phyloP scores from a whole-genome alignment of 176 grass and related monocot species.

The Oryza punctata region DNA sequence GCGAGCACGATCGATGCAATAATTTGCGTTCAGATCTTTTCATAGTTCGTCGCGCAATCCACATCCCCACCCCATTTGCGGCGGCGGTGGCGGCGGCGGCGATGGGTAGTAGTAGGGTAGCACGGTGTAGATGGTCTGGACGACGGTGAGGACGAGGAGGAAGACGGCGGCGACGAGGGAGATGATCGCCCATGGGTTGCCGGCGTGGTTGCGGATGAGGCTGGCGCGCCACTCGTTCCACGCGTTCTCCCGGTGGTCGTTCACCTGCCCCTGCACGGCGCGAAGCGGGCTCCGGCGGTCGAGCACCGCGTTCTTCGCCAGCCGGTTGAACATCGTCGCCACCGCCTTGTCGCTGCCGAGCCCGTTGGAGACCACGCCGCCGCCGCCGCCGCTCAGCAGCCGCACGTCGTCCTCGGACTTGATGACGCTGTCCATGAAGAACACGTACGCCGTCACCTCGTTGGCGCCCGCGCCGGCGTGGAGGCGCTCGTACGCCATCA shows the following conservation, averaged over 20 bases:
- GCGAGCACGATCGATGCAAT: too few relatives aligned
- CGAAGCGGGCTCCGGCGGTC: slow-evolving; percentile 44
- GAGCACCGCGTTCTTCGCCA: slow-evolving; percentile 53
- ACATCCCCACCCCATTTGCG: too few relatives aligned
- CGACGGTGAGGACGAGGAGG: slow-evolving; percentile 20
- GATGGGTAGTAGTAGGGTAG: neutral
- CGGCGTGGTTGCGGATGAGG: slow-evolving; percentile 53
- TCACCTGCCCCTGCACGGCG: slow-evolving; percentile 45
- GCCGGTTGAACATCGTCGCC: slow-evolving; percentile 50
- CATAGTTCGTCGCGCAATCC: too few relatives aligned
- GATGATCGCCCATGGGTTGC: slow-evolving; percentile 56
- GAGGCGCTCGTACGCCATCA: neutral
- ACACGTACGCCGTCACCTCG: slow-evolving; percentile 58
- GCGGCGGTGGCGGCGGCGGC: too few relatives aligned
- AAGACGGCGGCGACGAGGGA: slow-evolving; percentile 51
- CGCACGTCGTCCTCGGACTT: slow-evolving; percentile 48
- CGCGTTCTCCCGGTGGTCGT: slow-evolving; percentile 38
- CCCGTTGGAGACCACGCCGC: slow-evolving; percentile 49
- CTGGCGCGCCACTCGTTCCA: slow-evolving; percentile 57
- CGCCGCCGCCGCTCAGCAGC: slow-evolving; percentile 34
- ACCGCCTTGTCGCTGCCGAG: slow-evolving; percentile 53
- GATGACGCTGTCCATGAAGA: slow-evolving; percentile 72
- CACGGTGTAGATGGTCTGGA: neutral
- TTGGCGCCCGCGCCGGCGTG: slow-evolving; percentile 22
- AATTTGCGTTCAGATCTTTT: too few relatives aligned